These are phyloP conservation scores for Amphibolis antarctica DNA, from an alignment of 106 monocot species.

Conservation along the genomic window DNA sequence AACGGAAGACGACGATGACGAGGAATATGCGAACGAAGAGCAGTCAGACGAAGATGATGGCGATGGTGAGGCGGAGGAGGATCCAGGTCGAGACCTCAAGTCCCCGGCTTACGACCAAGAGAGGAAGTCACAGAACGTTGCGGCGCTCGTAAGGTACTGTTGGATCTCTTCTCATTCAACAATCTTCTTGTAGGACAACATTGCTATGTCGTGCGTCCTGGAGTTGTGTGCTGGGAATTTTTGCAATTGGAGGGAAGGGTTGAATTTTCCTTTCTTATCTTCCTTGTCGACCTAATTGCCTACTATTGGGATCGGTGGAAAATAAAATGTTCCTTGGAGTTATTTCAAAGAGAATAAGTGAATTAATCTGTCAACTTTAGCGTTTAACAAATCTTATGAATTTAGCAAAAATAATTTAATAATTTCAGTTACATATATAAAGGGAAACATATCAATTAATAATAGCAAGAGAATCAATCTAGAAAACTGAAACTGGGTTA, in stretches of 20 bases:
- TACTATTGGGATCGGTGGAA: too few species aligned
- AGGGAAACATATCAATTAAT: too few species aligned
- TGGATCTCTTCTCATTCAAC: neutral
- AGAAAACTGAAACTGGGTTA: too few species aligned
- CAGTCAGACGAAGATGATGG: slow-evolving; percentile 1
- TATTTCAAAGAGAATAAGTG: too few species aligned
- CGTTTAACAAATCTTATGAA: too few species aligned
- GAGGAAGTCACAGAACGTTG: slow-evolving; percentile 26
- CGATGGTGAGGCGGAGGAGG: neutral
- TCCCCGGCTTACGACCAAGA: slow-evolving; percentile 11
- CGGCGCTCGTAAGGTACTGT: slow-evolving; percentile 17
- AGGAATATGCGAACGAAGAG: slow-evolving; percentile 2
- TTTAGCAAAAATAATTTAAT: too few species aligned
- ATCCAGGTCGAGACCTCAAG: neutral
- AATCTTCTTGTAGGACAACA: neutral
- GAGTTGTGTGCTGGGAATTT: neutral
- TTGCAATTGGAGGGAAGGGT: neutral
- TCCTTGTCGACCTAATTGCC: too few species aligned
- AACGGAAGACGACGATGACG: slow-evolving; percentile 6
- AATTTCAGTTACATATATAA: too few species aligned
- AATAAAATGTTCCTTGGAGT: too few species aligned
- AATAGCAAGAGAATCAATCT: too few species aligned
- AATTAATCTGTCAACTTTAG: too few species aligned
- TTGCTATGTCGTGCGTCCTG: neutral
- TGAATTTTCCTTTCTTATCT: neutral